Evolutionary conservation across 2,329 filamentous ascomycete genomes (phyloP), one percentile per base, ranked within the genome.

Genomic region (Dactylellina drechsleri): DNA sequence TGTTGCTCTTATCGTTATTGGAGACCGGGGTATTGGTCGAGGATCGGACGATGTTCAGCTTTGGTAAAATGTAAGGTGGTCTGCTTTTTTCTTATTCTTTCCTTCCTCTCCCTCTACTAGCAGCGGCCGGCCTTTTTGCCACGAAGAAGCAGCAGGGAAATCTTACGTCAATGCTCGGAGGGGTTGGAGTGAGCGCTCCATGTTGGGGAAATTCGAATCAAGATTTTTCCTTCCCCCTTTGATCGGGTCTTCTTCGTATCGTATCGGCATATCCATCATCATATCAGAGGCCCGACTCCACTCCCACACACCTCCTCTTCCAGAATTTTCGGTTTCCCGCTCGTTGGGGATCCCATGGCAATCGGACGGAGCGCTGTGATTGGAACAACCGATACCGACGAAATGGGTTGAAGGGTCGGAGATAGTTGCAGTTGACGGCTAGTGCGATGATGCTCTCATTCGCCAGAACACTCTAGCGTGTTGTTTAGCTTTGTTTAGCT

Each of bases 271-370:
- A 20, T 59, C 65, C 57, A 61, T 61, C 62, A 57, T 40, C 57
- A 40, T 57, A 36, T 36, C 31, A 36, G 31, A 36, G 31, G 31
- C 31, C 31, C 31, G 31, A 36, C 31, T 36, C 31, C 31, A 36
- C 31, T 36, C 31, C 56, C 65, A 50, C 66, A 64, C 59, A 71
- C 66, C 18, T 52, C 52, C 56, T 41, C 47, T 74, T 75, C 71
- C 71, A 75, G 64, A 75, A 75, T 75, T 75, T 75, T 75, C 71
- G 71, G 71, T 64, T 67, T 68, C 71, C 64, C 70, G 70, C 70
- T 75, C 20, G 64, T 58, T 68, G 71, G 71, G 71, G 31, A 66
- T n/a, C 28, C 56, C 62, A 41, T 61, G 71, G 58, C 43, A 41
- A 58, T 41, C 65, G 18, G 54, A 68, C 56, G 65, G 20, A 52